Evolutionary conservation across 2,329 filamentous ascomycete species (phyloP).

Genomic region (Ophiostoma tasmaniense): DNA sequence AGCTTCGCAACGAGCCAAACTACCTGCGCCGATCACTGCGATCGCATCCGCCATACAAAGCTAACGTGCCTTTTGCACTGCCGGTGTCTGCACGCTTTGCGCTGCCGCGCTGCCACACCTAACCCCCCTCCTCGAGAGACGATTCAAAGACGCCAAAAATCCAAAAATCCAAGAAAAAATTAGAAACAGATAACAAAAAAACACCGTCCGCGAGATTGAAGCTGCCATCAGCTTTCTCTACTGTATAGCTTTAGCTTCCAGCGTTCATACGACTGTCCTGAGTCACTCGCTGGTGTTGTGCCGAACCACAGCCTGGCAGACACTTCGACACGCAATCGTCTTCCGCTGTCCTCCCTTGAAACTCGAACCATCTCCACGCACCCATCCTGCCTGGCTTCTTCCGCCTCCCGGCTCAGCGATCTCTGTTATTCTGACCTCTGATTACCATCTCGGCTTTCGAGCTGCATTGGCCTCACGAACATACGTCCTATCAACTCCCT

Average conservation of each 20-base stretch:
- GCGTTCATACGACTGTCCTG: background rate
- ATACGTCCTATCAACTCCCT: background rate
- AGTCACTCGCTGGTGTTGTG: background rate
- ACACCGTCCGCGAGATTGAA: background rate
- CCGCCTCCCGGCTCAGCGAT: background rate
- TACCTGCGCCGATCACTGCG: background rate
- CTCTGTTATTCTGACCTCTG: background rate
- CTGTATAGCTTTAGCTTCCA: background rate
- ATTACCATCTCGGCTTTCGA: background rate
- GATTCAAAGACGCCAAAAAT: background rate
- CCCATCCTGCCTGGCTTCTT: background rate
- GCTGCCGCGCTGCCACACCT: background rate
- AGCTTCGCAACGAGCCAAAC: background rate
- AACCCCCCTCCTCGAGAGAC: background rate
- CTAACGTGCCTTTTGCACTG: background rate
- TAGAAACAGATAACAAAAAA: background rate
- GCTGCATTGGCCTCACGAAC: background rate
- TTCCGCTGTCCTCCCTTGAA: conserved; percentile 1
- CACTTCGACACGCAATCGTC: conserved; percentile 2
- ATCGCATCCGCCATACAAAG: background rate
- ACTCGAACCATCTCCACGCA: background rate
- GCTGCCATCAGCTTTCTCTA: background rate
- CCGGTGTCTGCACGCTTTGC: background rate
- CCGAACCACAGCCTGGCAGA: background rate
- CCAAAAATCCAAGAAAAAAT: background rate